Percentiles rank a stretch among this genome's conserved stretches.
These are phyloP conservation scores for Carex myosuroides DNA, from an alignment of 176 grass and related monocot species.

Conservation along the genomic window DNA sequence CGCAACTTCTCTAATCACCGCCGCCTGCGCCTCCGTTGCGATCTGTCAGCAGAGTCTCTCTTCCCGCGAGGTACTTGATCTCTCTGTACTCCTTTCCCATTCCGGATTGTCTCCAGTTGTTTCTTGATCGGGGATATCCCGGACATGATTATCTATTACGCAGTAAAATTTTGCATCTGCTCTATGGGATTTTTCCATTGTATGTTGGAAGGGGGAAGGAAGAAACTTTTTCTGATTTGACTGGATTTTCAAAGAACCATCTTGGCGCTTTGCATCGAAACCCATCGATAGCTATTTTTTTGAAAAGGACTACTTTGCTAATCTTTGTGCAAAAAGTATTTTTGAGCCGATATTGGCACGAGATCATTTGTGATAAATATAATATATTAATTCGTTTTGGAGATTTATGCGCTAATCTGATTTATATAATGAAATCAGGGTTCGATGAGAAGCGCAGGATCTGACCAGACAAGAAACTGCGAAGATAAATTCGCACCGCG, in stretches of 20 bases:
- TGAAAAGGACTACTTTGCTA: neutral
- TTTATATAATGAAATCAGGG: neutral
- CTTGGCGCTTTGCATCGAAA: neutral
- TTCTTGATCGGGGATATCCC: neutral
- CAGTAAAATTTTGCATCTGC: neutral
- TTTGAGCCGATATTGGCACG: no score
- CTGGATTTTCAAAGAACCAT: neutral
- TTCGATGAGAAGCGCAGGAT: neutral
- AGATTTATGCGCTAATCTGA: neutral
- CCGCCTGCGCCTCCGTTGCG: conserved; percentile 14
- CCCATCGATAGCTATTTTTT: neutral
- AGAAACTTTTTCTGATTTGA: neutral
- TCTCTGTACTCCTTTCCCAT: neutral
- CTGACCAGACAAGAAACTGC: neutral
- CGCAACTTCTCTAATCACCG: conserved; percentile 1
- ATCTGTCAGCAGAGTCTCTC: neutral
- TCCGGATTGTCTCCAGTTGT: neutral
- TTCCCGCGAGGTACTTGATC: conserved; percentile 5
- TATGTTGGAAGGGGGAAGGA: neutral
- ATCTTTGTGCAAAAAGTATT: neutral
- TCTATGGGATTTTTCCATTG: neutral
- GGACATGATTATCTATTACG: neutral
- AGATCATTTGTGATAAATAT: no score
- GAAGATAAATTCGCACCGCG: conserved; percentile 26
- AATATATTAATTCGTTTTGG: neutral